A percentile compares a stretch with the other conserved stretches of the same genome.
Evolutionary conservation across 768 basidiomycete species (phyloP).

Genomic region (Suillus lakei): DNA sequence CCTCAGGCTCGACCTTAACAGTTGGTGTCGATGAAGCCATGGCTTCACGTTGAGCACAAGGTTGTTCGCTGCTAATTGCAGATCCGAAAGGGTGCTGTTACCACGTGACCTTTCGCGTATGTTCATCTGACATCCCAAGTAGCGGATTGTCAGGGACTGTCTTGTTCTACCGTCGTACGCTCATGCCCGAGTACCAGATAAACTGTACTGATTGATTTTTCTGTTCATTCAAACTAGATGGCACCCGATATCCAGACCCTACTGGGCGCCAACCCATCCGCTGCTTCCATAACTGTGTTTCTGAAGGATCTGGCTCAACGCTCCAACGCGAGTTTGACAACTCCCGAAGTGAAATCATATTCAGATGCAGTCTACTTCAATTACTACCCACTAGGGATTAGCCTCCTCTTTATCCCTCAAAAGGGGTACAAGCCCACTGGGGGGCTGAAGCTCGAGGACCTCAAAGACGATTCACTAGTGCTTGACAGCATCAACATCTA

Average conservation of each 20-base stretch:
- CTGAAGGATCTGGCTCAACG: slow-evolving; percentile 38
- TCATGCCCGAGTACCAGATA: neutral
- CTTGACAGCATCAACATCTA: slow-evolving; percentile 86
- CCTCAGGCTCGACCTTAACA: slow-evolving; percentile 9
- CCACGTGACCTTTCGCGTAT: neutral
- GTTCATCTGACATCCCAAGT: neutral
- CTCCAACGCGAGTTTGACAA: slow-evolving; percentile 17
- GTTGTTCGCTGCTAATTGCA: neutral
- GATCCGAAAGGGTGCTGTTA: neutral
- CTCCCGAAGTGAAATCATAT: slow-evolving; percentile 77
- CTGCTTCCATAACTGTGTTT: slow-evolving; percentile 47
- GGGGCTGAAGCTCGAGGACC: slow-evolving; percentile 48
- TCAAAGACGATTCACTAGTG: slow-evolving; percentile 54
- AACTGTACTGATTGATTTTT: neutral
- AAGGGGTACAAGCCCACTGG: slow-evolving; percentile 63
- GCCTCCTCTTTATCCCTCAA: slow-evolving; percentile 74
- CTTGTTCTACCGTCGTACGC: neutral
- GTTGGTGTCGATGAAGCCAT: slow-evolving; percentile 10
- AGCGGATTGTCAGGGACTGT: neutral
- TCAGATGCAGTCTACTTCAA: slow-evolving; percentile 88
- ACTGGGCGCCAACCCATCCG: slow-evolving; percentile 57
- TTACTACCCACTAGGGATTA: slow-evolving; percentile 79
- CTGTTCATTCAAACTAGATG: slow-evolving; percentile 15
- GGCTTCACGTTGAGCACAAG: neutral
- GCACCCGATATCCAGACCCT: slow-evolving; percentile 38